Evolutionary conservation across 202 grass and related monocot species (phyloP), one percentile per base, ranked within the genome.

Genomic region (Miscanthus sacchariflorus): DNA sequence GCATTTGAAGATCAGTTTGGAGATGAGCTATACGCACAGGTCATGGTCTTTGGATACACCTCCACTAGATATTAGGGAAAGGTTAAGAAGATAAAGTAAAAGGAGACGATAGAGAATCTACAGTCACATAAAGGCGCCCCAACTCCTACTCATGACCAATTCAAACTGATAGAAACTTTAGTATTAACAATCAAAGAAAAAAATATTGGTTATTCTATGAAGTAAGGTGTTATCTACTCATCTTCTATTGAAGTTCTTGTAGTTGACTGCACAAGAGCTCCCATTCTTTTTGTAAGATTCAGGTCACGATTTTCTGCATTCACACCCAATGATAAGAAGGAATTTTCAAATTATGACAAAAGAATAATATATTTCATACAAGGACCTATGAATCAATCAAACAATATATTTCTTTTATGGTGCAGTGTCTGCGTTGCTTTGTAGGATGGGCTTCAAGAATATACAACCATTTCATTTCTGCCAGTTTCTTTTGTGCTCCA

Each of bases 1-100:
- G 36, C 35, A 44, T 78, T 68, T 65, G 79, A 12, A 43, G 7
- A 17, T 50, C 73, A 35, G 13, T 2, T 49, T 48, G 39, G 50
- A 21, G 50, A 46, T 39, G 77, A 70, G 49, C 45, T 81, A 68
- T 70, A 81, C 8, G 36, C 18, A 36, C 4, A 27, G 27, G 49
- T 83, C 54, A 3, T 49, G 5, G 42, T 72, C 84, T 74, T 56
- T 17, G 44, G 42, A 54, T 13, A 72, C 11, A 74, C 79, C 79
- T 79, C 78, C 73, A 83, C 81, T 42, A 76, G 81, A 78, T 78
- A 72, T 63, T 83, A 63, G 73, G 38, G n/a, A 38, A 17, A 63
- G 43, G 25, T 28, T 1, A 1, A 18, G 68, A 72, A 39, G 24
- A 64, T 14, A 33, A 84, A 81, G 18, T 46, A 74, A 64, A 38